A percentile compares a stretch with the other conserved stretches of the same genome.
These are phyloP conservation scores for Sarcocystis neurona DNA, from an alignment of 169 alveolate genomes.

Conservation along the genomic window DNA sequence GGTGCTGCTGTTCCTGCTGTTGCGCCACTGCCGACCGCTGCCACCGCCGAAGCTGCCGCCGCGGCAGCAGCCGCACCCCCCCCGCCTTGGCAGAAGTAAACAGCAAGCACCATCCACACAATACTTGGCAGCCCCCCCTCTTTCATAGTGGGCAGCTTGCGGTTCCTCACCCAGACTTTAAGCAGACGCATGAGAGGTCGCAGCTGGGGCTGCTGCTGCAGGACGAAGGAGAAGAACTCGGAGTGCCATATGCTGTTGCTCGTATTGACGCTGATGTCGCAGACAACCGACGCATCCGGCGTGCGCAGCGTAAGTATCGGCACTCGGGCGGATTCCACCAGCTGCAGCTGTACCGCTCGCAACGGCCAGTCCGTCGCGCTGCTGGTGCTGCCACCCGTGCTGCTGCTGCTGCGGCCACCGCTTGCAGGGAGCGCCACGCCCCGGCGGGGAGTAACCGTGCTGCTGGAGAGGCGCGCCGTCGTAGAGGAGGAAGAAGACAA, in stretches of 20 bases:
- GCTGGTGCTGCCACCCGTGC: slow-evolving; percentile 51
- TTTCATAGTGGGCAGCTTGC: slow-evolving; percentile 86
- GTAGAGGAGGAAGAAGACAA: background rate
- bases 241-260: slow-evolving; percentile 84
- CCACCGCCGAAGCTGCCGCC: background rate
- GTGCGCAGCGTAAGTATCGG: slow-evolving; percentile 83
- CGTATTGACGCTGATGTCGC: slow-evolving; percentile 88
- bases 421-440: slow-evolving; percentile 27
- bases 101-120: slow-evolving; percentile 85
- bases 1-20: slow-evolving; percentile 24
- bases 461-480: background rate
- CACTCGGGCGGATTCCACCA: slow-evolving; percentile 87
- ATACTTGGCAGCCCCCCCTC: slow-evolving; percentile 92
- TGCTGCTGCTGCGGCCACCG: too few species aligned
- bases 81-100: slow-evolving; percentile 58
- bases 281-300: slow-evolving; percentile 76
- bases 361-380: slow-evolving; percentile 66
- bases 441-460: slow-evolving; percentile 9
- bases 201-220: slow-evolving; percentile 80
- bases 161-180: slow-evolving; percentile 81
- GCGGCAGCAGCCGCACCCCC: background rate
- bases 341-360: slow-evolving; percentile 72
- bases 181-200: slow-evolving; percentile 83
- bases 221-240: slow-evolving; percentile 77
- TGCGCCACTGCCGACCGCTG: background rate